Evolutionary conservation across 1,139 yeast genomes (phyloP), one percentile per base, ranked within the genome.

Genomic region (Yamadazyma dushanensis): DNA sequence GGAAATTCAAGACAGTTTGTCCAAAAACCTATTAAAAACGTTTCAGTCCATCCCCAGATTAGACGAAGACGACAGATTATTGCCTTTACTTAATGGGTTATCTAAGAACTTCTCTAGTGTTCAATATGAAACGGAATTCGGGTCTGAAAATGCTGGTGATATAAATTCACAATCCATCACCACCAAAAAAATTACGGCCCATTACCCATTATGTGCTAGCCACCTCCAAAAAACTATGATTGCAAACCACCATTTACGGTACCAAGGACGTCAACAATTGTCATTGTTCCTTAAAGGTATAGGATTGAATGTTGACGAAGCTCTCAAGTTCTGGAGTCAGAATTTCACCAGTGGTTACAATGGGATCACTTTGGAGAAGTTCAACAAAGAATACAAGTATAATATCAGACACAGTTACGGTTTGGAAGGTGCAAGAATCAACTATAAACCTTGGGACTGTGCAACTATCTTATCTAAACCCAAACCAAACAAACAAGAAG

Each of bases 361-460:
- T 15, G 52, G 56, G 3, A 73, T 83, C 60, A 72, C 82, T 2
- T 61, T 77, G 38, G 97, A 89, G 41, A 79, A 79, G 47, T 90
- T 89, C 62, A 78, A 83, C 57, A 89, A 90, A 59, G 95, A 90
- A 53, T 90, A 92, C 65, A 71, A 78, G 40, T 92, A 92, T 67
- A 87, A 86, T 52, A 76, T 92, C 49, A 76, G 96, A 42, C 97
- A 94, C 59, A 76, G 74, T 46, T 92, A 92, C 56, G 98, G 97
- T 35, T 68, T 88, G 39, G 97, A 88, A 59, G 99, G 98, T 49
- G 83, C 84, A 10, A 67, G 96, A 43, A 83, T 79, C 50, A 85
- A 88, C 51, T 89, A 88, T 62, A 78, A 78, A 49, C 96, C 97
- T 1, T 78, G 84, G 83, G 85, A 83, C 53, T 92, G 97, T 66